Percentiles rank a stretch among this genome's conserved stretches.
These are phyloP conservation scores for Physcia stellaris DNA, from an alignment of 495 filamentous ascomycete species.

Conservation along the genomic window DNA sequence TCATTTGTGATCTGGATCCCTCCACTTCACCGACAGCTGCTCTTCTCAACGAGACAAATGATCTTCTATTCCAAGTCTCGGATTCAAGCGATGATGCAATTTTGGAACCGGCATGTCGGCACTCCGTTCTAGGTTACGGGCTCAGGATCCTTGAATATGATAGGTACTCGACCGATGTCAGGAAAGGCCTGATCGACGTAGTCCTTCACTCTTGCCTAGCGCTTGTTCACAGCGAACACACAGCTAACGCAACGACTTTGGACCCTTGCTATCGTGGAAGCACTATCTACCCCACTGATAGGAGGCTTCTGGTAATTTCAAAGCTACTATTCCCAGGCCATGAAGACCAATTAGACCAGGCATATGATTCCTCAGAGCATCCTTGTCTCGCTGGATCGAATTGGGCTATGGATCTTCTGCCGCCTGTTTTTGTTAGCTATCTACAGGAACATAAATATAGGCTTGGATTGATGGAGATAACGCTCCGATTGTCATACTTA, in stretches of 20 bases:
- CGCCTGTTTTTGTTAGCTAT: background rate
- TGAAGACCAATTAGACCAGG: background rate
- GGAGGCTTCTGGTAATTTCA: background rate
- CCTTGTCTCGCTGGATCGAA: background rate
- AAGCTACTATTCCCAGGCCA: background rate
- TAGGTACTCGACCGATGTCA: background rate
- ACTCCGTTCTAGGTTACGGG: slow-evolving; percentile 2
- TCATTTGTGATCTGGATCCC: background rate
- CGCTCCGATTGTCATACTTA: background rate
- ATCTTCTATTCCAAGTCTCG: background rate
- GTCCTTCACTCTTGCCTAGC: background rate
- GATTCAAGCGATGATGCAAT: background rate
- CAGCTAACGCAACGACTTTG: background rate
- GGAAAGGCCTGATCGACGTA: background rate
- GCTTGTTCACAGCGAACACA: background rate
- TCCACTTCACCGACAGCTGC: background rate
- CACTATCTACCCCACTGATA: background rate
- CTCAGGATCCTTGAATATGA: background rate
- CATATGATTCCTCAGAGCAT: background rate
- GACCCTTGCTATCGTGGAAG: background rate
- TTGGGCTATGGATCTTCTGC: too few species aligned
- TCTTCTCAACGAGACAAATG: slow-evolving; percentile 2
- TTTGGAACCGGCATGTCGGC: background rate
- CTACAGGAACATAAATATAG: background rate
- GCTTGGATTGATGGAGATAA: background rate